Evolutionary conservation across 2,329 filamentous ascomycete genomes (phyloP).

Genomic region (Thelonectria olida): DNA sequence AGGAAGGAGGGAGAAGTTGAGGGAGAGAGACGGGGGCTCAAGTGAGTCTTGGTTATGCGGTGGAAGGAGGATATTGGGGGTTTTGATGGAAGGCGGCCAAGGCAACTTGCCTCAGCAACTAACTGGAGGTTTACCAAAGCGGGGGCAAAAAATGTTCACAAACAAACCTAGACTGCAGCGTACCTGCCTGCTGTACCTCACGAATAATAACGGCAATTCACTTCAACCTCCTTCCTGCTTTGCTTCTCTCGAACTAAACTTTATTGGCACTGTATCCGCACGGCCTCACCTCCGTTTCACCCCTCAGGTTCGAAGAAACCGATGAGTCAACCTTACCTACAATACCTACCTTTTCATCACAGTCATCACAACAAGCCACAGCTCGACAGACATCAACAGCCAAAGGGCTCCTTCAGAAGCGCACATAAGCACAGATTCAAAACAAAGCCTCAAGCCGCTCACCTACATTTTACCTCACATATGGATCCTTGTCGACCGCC

Average conservation of each 20-base stretch:
- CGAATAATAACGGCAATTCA: no score
- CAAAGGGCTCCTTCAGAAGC: no score
- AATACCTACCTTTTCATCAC: no score
- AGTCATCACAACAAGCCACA: not conserved
- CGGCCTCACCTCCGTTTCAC: no score
- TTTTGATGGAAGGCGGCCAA: not conserved
- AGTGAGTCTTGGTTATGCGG: not conserved
- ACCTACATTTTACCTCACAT: not conserved
- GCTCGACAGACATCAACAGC: no score
- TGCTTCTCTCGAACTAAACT: no score
- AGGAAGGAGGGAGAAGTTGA: slow-evolving; percentile 22
- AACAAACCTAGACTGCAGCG: no score
- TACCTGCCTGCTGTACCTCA: no score
- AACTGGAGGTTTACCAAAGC: not conserved
- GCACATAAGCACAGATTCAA: not conserved
- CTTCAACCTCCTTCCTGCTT: no score
- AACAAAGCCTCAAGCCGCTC: not conserved
- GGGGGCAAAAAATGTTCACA: not conserved
- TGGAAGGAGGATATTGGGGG: not conserved
- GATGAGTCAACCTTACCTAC: not conserved
- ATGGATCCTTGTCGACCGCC: not conserved
- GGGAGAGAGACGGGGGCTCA: slow-evolving; percentile 8
- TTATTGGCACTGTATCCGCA: not conserved
- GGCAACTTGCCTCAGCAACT: not conserved
- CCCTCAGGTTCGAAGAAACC: not conserved